phyloP scores from a whole-genome alignment of 1,284 basidiomycete species.

The Boletus smithii region DNA sequence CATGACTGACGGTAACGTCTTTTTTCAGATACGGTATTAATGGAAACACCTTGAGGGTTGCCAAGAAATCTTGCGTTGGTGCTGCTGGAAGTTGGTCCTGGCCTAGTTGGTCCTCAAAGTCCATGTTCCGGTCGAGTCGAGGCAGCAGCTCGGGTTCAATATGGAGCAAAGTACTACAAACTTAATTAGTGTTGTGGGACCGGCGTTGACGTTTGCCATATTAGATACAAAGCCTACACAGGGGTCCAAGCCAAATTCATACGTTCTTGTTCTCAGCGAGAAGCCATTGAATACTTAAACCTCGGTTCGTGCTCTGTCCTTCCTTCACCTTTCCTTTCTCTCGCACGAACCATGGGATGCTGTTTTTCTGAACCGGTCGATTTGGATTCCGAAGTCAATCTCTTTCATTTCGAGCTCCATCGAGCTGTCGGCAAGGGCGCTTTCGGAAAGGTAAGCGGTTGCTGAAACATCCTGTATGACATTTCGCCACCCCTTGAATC shows the following conservation, averaged over 20 bases:
- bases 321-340: constrained; percentile 34
- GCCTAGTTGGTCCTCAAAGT: constrained; percentile 44
- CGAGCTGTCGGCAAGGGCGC: constrained; percentile 93
- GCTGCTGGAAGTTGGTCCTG: constrained; percentile 38
- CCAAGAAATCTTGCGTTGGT: constrained; percentile 53
- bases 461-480: background rate
- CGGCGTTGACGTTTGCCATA: constrained; percentile 16
- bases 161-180: no score
- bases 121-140: constrained; percentile 37
- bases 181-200: no score
- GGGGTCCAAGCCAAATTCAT: constrained; percentile 27
- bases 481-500: background rate
- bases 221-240: constrained; percentile 19
- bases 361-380: constrained; percentile 79
- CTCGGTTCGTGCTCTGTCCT: constrained; percentile 18
- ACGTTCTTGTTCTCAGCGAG: constrained; percentile 24
- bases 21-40: constrained; percentile 66
- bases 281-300: constrained; percentile 26
- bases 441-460: constrained; percentile 85
- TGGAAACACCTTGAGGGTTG: constrained; percentile 69
- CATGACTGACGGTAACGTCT: constrained; percentile 58
- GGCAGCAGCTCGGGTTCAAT: constrained; percentile 1
- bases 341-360: constrained; percentile 52
- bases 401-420: constrained; percentile 95
- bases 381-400: constrained; percentile 89